Evolutionary conservation across 768 basidiomycete genomes (phyloP).

Genomic region (Dendrothele bispora): DNA sequence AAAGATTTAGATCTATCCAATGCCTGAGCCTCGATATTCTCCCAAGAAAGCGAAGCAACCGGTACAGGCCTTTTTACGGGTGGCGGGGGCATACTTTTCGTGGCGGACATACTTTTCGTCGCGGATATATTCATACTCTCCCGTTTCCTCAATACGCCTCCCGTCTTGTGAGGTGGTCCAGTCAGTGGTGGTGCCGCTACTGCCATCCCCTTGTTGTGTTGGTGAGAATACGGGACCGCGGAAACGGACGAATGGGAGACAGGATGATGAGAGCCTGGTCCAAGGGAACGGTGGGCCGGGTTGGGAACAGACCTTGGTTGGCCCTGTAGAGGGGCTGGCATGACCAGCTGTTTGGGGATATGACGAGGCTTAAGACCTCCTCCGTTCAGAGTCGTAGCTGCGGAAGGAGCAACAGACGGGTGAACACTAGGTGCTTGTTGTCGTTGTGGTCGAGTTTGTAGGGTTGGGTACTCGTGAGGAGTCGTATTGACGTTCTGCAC

Average conservation of each 20-base stretch:
- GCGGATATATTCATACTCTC: too few relatives aligned
- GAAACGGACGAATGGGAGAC: background rate
- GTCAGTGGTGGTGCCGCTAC: too few relatives aligned
- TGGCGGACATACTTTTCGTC: too few relatives aligned
- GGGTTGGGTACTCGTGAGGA: background rate
- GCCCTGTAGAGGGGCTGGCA: conserved; percentile 66
- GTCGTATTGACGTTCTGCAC: background rate
- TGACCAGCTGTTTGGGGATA: conserved; percentile 67
- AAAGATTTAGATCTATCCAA: too few relatives aligned
- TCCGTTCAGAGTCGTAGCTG: background rate
- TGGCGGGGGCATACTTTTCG: too few relatives aligned
- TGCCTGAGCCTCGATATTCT: too few relatives aligned
- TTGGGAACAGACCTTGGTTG: conserved; percentile 14
- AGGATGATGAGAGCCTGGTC: conserved; percentile 14
- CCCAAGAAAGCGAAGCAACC: too few relatives aligned
- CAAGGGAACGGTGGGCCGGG: conserved; percentile 7
- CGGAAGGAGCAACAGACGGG: conserved; percentile 6
- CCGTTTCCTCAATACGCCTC: too few relatives aligned
- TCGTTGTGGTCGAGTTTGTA: background rate
- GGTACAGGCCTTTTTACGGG: too few relatives aligned
- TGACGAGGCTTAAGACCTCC: conserved; percentile 27
- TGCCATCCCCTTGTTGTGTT: background rate
- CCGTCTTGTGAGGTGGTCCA: too few relatives aligned
- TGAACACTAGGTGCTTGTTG: conserved; percentile 6
- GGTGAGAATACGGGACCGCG: background rate